phyloP scores from a whole-genome alignment of 805 yeast species.

The Starmera quercuum region DNA sequence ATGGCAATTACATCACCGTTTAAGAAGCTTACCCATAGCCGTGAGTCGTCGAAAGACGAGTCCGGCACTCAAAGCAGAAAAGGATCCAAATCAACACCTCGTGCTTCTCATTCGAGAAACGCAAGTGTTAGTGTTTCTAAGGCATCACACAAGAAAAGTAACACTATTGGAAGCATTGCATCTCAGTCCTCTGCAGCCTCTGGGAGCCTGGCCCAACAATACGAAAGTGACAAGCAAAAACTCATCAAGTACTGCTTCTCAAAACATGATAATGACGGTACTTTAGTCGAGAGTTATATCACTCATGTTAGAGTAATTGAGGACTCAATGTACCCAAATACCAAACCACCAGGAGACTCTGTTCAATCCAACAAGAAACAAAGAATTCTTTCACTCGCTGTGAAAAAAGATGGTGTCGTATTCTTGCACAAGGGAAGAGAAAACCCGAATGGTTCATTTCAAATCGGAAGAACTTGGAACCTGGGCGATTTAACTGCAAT shows the following conservation, averaged over 20 bases:
- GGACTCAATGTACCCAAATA: constrained; percentile 60
- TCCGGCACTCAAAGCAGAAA: constrained; percentile 13
- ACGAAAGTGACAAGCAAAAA: constrained; percentile 44
- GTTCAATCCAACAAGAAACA: constrained; percentile 44
- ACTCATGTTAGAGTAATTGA: constrained; percentile 74
- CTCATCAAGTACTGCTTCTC: constrained; percentile 44
- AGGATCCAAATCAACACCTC: constrained; percentile 11
- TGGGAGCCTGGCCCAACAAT: constrained; percentile 43
- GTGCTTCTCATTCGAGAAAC: constrained; percentile 8
- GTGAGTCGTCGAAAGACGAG: constrained; percentile 24
- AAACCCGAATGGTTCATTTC: constrained; percentile 64
- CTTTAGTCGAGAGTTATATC: constrained; percentile 49
- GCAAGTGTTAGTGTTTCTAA: constrained; percentile 11
- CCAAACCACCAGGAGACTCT: constrained; percentile 57
- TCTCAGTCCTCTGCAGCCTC: constrained; percentile 24
- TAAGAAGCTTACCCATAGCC: constrained; percentile 23
- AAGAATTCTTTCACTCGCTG: constrained; percentile 50
- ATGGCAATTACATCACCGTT: constrained; percentile 29
- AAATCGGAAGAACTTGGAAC: constrained; percentile 91
- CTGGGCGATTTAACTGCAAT: constrained; percentile 58
- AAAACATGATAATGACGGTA: constrained; percentile 33
- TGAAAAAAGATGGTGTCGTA: constrained; percentile 58
- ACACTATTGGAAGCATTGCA: constrained; percentile 18
- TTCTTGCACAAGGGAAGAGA: constrained; percentile 81
- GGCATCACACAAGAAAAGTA: constrained; percentile 24